Evolutionary conservation across 345 rosid genomes (phyloP).

Genomic region (Physaria fendleri): DNA sequence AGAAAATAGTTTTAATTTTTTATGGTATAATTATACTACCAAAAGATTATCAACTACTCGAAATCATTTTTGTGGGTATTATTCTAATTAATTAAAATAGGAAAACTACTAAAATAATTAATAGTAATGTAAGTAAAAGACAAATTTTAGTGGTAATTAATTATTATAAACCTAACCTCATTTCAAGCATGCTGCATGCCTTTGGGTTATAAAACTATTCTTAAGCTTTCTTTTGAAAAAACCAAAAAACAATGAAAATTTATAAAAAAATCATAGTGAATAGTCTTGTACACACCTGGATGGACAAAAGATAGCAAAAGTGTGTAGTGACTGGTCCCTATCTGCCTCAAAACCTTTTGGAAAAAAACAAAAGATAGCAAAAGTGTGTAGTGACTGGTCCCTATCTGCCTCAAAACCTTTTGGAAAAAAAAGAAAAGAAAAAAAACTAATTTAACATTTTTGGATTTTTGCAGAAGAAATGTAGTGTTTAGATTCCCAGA

Average conservation of each 20-base stretch:
- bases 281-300: background rate
- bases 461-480: background rate
- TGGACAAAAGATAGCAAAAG: background rate
- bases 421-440: background rate
- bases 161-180: background rate
- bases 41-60: no score
- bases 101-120: background rate
- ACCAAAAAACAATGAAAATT: background rate
- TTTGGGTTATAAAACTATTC: background rate
- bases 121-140: background rate
- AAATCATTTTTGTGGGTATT: no score
- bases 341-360: conserved; percentile 2
- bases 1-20: no score
- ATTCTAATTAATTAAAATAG: background rate
- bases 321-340: conserved; percentile 8
- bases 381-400: conserved; percentile 12
- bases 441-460: background rate
- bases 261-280: background rate
- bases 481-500: conserved; percentile 1
- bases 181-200: background rate
- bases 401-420: conserved; percentile 4
- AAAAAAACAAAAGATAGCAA: background rate
- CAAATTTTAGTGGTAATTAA: background rate
- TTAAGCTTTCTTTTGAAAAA: background rate
- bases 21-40: no score